phyloP scores from a whole-genome alignment of 1,139 yeast species.

The Meyerozyma guilliermondii region DNA sequence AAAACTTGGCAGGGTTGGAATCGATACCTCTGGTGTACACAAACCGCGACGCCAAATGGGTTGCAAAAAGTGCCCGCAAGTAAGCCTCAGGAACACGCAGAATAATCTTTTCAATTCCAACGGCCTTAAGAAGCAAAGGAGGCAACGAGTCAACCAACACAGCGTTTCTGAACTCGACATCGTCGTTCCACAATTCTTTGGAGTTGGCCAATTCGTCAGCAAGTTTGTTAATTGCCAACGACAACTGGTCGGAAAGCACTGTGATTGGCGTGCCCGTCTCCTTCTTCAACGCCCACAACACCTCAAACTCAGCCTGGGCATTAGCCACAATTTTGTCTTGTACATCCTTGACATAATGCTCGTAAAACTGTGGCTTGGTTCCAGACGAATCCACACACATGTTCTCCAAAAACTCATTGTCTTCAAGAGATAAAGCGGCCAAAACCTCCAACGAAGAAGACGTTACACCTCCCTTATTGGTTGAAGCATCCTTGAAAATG shows the following conservation, averaged over 20 bases:
- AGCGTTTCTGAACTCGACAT: slow-evolving; percentile 68
- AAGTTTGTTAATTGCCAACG: slow-evolving; percentile 80
- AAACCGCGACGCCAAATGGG: slow-evolving; percentile 82
- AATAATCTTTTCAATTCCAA: slow-evolving; percentile 74
- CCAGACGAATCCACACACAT: slow-evolving; percentile 67
- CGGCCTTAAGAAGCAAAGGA: slow-evolving; percentile 56
- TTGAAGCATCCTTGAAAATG: slow-evolving; percentile 91
- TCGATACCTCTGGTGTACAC: slow-evolving; percentile 84
- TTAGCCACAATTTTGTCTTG: slow-evolving; percentile 71
- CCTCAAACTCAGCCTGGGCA: slow-evolving; percentile 81
- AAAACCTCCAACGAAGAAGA: slow-evolving; percentile 93
- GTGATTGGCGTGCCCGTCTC: slow-evolving; percentile 69
- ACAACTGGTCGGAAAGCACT: slow-evolving; percentile 77
- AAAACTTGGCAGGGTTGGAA: slow-evolving; percentile 77
- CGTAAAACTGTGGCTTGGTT: slow-evolving; percentile 67
- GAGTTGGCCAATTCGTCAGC: slow-evolving; percentile 85
- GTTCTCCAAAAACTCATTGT: slow-evolving; percentile 65
- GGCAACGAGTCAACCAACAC: slow-evolving; percentile 81
- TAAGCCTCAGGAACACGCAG: slow-evolving; percentile 83
- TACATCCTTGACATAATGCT: slow-evolving; percentile 76
- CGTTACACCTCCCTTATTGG: slow-evolving; percentile 98
- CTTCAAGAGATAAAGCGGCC: slow-evolving; percentile 90
- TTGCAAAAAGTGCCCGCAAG: slow-evolving; percentile 85
- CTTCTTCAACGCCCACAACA: slow-evolving; percentile 75
- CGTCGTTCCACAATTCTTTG: slow-evolving; percentile 82